Evolutionary conservation across 768 basidiomycete genomes (phyloP).

Genomic region (Agaricus subrufescens): DNA sequence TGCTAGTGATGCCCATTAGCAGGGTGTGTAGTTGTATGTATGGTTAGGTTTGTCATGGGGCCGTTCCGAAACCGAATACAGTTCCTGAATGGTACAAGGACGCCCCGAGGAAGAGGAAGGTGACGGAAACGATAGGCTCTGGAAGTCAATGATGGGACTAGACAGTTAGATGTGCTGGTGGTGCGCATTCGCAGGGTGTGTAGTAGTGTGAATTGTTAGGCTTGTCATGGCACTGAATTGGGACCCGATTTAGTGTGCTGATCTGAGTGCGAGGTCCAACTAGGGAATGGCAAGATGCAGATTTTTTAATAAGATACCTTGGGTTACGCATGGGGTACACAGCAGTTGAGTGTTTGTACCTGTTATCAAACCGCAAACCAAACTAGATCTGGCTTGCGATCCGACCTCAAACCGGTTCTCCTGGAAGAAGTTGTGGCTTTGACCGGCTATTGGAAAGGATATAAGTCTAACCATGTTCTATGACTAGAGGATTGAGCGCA

Average conservation of each 20-base stretch:
- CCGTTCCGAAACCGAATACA: conserved; percentile 64
- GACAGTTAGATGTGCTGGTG: neutral
- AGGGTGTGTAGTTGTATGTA: too few species aligned
- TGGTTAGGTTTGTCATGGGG: conserved; percentile 14
- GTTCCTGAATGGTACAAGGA: conserved; percentile 77
- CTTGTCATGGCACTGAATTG: conserved; percentile 5
- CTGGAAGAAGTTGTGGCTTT: conserved; percentile 10
- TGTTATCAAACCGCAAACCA: conserved; percentile 11
- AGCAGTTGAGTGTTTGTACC: too few species aligned
- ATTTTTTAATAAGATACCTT: neutral
- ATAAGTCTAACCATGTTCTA: conserved; percentile 2
- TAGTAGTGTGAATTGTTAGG: neutral
- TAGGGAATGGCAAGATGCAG: conserved; percentile 11
- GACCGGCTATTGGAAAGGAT: conserved; percentile 12
- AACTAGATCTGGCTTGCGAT: conserved; percentile 24
- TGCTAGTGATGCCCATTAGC: too few species aligned
- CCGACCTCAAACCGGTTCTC: conserved; percentile 20
- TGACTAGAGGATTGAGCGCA: too few species aligned
- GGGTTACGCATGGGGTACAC: too few species aligned
- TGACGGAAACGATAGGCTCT: conserved; percentile 9
- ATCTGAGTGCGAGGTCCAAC: conserved; percentile 5
- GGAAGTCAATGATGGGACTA: neutral
- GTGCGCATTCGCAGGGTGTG: neutral
- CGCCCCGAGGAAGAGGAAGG: conserved; percentile 52
- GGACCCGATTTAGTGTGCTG: neutral